A percentile compares a stretch with the other conserved stretches of the same genome.
Conservation (phyloP, 305 asterid species). For the Euphrasia arctica region DNA sequence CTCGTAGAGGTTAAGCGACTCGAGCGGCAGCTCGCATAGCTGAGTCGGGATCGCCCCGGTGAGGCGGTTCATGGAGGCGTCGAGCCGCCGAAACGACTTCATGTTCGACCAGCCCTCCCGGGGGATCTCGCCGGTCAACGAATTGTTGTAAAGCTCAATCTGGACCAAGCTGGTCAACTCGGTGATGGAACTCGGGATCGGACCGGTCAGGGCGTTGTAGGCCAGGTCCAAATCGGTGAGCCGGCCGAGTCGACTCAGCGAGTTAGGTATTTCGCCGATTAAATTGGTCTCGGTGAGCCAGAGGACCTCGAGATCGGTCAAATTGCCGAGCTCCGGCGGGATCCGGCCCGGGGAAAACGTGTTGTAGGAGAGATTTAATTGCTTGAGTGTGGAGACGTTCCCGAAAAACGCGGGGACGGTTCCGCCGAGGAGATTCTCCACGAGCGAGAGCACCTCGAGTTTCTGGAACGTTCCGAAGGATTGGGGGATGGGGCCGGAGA, state of each 20-base stretch:
- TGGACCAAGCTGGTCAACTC: slow-evolving; percentile 64
- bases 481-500: slow-evolving; percentile 75
- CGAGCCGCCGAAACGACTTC: slow-evolving; percentile 72
- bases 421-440: slow-evolving; percentile 74
- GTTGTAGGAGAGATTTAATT: slow-evolving; percentile 84
- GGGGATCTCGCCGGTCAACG: slow-evolving; percentile 76
- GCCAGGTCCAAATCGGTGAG: slow-evolving; percentile 86
- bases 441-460: slow-evolving; percentile 75
- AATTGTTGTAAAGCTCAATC: slow-evolving; percentile 88
- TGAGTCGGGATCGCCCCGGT: slow-evolving; percentile 71
- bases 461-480: slow-evolving; percentile 64
- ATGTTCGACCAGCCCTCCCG: slow-evolving; percentile 75
- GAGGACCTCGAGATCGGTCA: slow-evolving; percentile 68
- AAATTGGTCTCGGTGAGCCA: slow-evolving; percentile 82
- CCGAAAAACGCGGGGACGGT: slow-evolving; percentile 66
- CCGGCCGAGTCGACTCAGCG: slow-evolving; percentile 60
- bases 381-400: slow-evolving; percentile 68
- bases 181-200: slow-evolving; percentile 65
- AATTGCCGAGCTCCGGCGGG: slow-evolving; percentile 78
- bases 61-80: slow-evolving; percentile 81
- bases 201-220: slow-evolving; percentile 53
- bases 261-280: slow-evolving; percentile 68
- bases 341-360: slow-evolving; percentile 75
- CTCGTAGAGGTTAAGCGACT: slow-evolving; percentile 84
- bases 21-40: slow-evolving; percentile 78